These are phyloP conservation scores for Coniella lustricola DNA, from an alignment of 2,329 filamentous ascomycete genomes.

Conservation along the genomic window DNA sequence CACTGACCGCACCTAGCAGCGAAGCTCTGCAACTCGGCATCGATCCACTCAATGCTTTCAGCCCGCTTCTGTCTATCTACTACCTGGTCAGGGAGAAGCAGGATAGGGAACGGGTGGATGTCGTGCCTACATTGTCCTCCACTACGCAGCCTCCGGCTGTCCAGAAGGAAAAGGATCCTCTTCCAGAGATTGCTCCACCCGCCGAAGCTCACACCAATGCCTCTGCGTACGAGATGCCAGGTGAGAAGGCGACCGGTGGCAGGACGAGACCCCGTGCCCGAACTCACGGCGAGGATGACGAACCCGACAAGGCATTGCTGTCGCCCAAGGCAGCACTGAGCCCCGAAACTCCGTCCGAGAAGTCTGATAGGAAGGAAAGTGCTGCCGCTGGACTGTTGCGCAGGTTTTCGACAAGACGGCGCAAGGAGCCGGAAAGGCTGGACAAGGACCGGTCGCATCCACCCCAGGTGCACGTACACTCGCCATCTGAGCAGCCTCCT, in stretches of 20 bases:
- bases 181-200: constrained; percentile 73
- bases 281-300: constrained; percentile 92
- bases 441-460: constrained; percentile 63
- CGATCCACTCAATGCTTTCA: constrained; percentile 90
- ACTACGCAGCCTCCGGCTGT: constrained; percentile 12
- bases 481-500: constrained; percentile 56
- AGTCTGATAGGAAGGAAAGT: constrained; percentile 59
- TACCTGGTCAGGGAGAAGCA: constrained; percentile 94
- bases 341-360: constrained; percentile 26
- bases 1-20: constrained; percentile 72
- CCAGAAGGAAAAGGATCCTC: constrained; percentile 35
- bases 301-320: constrained; percentile 47
- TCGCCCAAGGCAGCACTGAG: constrained; percentile 14
- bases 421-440: constrained; percentile 55
- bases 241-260: constrained; percentile 79
- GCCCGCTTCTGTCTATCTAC: constrained; percentile 87
- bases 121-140: constrained; percentile 34
- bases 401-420: constrained; percentile 79
- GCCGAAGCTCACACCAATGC: constrained; percentile 86
- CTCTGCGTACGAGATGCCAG: constrained; percentile 77
- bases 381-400: constrained; percentile 76
- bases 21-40: constrained; percentile 76
- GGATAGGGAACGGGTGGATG: constrained; percentile 59
- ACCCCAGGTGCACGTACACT: constrained; percentile 69
- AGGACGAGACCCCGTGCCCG: constrained; percentile 77